These are phyloP conservation scores for Corylus heterophylla DNA, from an alignment of 306 rosid genomes.

Conservation along the genomic window DNA sequence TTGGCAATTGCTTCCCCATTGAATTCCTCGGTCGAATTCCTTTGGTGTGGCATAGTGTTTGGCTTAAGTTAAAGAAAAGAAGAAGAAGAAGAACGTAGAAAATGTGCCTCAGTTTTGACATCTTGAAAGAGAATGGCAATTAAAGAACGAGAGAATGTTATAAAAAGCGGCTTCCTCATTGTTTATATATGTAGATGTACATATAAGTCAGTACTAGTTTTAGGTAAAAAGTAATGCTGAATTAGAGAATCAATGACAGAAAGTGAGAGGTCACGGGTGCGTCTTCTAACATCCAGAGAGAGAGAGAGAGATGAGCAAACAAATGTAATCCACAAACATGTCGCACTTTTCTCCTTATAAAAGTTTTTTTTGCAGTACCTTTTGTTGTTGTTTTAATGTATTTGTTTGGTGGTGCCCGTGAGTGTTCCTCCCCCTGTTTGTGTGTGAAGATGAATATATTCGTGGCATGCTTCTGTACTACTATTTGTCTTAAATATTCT, in stretches of 20 bases:
- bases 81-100: constrained; percentile 42
- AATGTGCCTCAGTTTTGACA: constrained; percentile 45
- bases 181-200: constrained; percentile 8
- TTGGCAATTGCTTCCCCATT: constrained; percentile 19
- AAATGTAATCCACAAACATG: constrained; percentile 50
- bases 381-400: constrained; percentile 32
- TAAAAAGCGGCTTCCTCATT: constrained; percentile 11
- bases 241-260: constrained; percentile 44
- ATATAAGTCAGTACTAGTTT: constrained; percentile 18
- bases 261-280: constrained; percentile 80
- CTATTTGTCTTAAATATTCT: not conserved
- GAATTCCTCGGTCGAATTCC: constrained; percentile 45
- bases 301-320: constrained; percentile 29
- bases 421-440: constrained; percentile 51
- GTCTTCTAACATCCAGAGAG: constrained; percentile 36
- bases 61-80: constrained; percentile 36
- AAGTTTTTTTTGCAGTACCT: constrained; percentile 24
- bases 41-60: constrained; percentile 57
- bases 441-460: constrained; percentile 51
- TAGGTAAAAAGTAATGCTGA: constrained; percentile 52
- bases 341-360: constrained; percentile 41
- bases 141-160: not conserved
- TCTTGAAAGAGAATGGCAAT: constrained; percentile 40
- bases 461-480: constrained; percentile 15
- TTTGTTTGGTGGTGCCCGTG: constrained; percentile 73